Evolutionary conservation across 164 flowering plant species (phyloP).

Genomic region (Vitis vinifera): ASM3070453v1 NC_081814.1:6970001-6970500

Average conservation of each 20-base stretch:
- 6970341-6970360: constrained; percentile 22
- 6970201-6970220: constrained; percentile 53
- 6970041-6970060: background rate
- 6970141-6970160: background rate
- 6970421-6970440: constrained; percentile 49
- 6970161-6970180: background rate
- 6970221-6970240: constrained; percentile 63
- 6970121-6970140: background rate
- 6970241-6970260: constrained; percentile 57
- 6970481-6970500: background rate
- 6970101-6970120: background rate
- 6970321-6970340: constrained; percentile 20
- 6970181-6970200: background rate
- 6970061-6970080: background rate
- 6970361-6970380: constrained; percentile 38
- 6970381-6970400: constrained; percentile 48
- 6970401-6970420: constrained; percentile 49
- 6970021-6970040: constrained; percentile 6
- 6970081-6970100: background rate
- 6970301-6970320: constrained; percentile 11
- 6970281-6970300: constrained; percentile 16
- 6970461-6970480: too few species aligned
- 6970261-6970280: constrained; percentile 35
- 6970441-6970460: background rate
- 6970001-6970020: constrained; percentile 65